Evolutionary conservation across 2,329 filamentous ascomycete species (phyloP), one percentile per base, ranked within the genome.

Genomic region (Penicillium sp.): DNA sequence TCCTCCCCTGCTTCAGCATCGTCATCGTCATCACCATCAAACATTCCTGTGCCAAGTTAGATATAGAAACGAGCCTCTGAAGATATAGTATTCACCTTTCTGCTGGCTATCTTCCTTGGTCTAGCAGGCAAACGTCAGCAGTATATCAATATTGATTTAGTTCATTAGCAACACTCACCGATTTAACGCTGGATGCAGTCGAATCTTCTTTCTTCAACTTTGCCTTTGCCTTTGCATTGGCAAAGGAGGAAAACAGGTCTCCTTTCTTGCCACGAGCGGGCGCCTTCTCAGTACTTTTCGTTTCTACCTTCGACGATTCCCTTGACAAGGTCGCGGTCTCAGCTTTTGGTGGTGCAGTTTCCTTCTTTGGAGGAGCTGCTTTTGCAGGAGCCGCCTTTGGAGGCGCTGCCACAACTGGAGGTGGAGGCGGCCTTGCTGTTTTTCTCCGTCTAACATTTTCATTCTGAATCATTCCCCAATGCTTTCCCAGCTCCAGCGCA

Each of bases 191-290:
- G 50, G 62, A 62, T 57, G 66, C 65, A 35, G 73, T 65, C 14
- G 74, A 70, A 3, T 70, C 73, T 68, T 68, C 77, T 61, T 64
- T 73, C 66, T 74, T 79, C 62, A 62, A 62, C 64, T 86, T 90
- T 9, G 84, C 79, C 65, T 83, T 90, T 4, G 85, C 77, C 64
- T 85, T 86, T 2, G 89, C 88, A 68, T 85, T 86, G 2, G 89
- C 88, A 68, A 95, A 95, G 0, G 90, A 88, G 59, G 87, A 86
- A 79, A 94, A 91, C 24, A 95, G 83, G 58, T 83, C 82, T 2
- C 86, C 83, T 16, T 76, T 79, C 53, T 83, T 81, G 56, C 82
- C 83, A 66, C 89, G 90, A 2, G 81, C 62, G 5, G 72, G 68
- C 2, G 57, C 61, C 30, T 64, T 64, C 38, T 21, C 61, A 23